Evolutionary conservation across 129 eudicot species (phyloP).

Genomic region (Apium graveolens): DNA sequence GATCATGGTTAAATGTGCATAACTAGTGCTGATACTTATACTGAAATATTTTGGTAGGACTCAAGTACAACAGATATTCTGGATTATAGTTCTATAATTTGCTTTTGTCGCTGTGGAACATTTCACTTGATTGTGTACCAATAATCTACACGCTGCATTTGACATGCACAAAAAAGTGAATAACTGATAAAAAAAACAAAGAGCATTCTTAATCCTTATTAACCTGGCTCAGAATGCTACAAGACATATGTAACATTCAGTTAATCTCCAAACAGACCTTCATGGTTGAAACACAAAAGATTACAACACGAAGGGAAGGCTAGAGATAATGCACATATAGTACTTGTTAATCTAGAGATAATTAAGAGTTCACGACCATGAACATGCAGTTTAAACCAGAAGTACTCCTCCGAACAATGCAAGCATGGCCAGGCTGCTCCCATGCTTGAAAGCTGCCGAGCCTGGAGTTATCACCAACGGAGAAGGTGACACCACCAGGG

Average conservation of each 20-base stretch:
- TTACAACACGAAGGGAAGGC: background rate
- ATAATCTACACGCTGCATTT: no score
- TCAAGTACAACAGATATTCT: no score
- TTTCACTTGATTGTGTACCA: no score
- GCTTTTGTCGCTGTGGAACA: no score
- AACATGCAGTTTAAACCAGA: background rate
- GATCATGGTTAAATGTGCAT: background rate
- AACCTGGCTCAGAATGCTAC: background rate
- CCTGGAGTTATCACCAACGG: background rate
- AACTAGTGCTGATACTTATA: background rate
- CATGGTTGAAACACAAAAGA: background rate
- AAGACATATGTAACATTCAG: background rate
- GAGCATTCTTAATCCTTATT: no score
- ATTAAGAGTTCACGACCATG: background rate
- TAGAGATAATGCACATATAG: background rate
- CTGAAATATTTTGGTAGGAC: no score
- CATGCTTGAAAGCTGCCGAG: constrained; percentile 13
- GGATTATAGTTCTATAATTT: no score
- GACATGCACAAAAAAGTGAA: background rate
- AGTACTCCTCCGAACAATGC: constrained; percentile 16
- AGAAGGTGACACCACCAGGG: constrained; percentile 4
- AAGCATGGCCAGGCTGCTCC: constrained; percentile 10
- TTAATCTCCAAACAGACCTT: background rate
- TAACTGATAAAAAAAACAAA: background rate
- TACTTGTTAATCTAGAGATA: background rate